Evolutionary conservation across 768 basidiomycete species (phyloP), one percentile per base, ranked within the genome.

Genomic region (Psilocybe subaeruginosa): DNA sequence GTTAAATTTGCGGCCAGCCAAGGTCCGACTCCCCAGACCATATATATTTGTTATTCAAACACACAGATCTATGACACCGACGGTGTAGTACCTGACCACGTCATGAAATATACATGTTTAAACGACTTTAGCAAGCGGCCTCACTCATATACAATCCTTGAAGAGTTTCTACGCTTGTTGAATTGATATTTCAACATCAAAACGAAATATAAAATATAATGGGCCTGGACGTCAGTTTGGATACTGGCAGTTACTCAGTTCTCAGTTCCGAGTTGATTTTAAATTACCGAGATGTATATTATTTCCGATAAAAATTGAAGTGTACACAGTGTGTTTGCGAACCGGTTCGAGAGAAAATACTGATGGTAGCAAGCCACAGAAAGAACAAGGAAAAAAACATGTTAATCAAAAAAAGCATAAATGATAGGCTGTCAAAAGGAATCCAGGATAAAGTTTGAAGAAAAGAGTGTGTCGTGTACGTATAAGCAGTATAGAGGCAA

Each of bases 361-460:
- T 5, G 23, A 45, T 43, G 52, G 55, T 53, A 58, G 17, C 58
- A 31, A 58, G 39, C 37, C 56, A 35, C 50, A 50, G 50, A 53
- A 47, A 57, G 31, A 19, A 54, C 19, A 53, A 53, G 37, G n/a
- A 61, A 50, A 54, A 54, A 61, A 46, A 17, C 48, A 50, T n/a
- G 47, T 43, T 48, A 51, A 43, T 33, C 39, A 59, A 59, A 62
- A 47, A 35, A 43, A 64, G 63, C 62, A 66, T 64, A 62, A 59
- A 60, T 63, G 60, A 61, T 61, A 58, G 60, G 55, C 47, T 61
- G 30, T 35, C 37, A 59, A 48, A 35, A 55, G 49, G 30, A 30
- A 58, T 58, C 59, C 58, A 41, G 45, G 39, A 53, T 48, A 43
- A 50, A 50, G 35, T 27, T 7, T 30, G 31, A 54, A 56, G 37